Evolutionary conservation across 768 basidiomycete genomes (phyloP).

Genomic region (Pulveroboletus sp.): DNA sequence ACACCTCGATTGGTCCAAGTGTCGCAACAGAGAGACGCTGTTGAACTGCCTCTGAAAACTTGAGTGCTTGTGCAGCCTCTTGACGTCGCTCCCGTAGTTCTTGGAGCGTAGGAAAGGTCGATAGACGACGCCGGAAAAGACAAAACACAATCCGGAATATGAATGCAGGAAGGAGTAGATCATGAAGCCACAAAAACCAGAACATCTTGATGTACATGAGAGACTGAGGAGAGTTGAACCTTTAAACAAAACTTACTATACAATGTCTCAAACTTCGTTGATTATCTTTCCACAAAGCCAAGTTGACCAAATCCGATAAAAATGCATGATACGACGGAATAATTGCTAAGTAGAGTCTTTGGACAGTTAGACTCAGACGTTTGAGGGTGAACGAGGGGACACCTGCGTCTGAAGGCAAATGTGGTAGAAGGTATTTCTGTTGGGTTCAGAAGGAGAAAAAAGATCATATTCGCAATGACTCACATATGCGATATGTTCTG

Average conservation of each 20-base stretch:
- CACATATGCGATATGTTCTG: conserved; percentile 26
- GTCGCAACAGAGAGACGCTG: conserved; percentile 43
- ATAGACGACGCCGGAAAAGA: conserved; percentile 45
- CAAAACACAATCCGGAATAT: conserved; percentile 44
- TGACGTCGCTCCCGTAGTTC: conserved; percentile 51
- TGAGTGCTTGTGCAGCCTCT: conserved; percentile 45
- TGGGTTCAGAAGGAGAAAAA: conserved; percentile 6
- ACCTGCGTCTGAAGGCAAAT: conserved; percentile 40
- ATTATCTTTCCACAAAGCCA: conserved; percentile 56
- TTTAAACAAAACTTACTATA: conserved; percentile 35
- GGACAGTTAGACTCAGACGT: conserved; percentile 45
- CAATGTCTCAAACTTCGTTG: conserved; percentile 47
- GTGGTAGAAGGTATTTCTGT: conserved; percentile 42
- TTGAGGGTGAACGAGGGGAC: conserved; percentile 50
- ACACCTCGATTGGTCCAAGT: conserved; percentile 48
- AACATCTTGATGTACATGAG: conserved; percentile 39
- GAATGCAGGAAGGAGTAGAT: conserved; percentile 51
- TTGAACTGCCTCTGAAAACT: conserved; percentile 48
- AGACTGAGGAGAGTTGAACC: not conserved
- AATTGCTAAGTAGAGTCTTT: conserved; percentile 52
- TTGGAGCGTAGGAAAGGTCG: conserved; percentile 49
- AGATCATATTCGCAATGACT: conserved; percentile 8
- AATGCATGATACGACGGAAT: conserved; percentile 48
- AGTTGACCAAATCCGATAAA: conserved; percentile 30
- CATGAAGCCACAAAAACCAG: conserved; percentile 61